Conservation (phyloP, 2,329 filamentous ascomycete species). For the Fusarium redolens region DNA sequence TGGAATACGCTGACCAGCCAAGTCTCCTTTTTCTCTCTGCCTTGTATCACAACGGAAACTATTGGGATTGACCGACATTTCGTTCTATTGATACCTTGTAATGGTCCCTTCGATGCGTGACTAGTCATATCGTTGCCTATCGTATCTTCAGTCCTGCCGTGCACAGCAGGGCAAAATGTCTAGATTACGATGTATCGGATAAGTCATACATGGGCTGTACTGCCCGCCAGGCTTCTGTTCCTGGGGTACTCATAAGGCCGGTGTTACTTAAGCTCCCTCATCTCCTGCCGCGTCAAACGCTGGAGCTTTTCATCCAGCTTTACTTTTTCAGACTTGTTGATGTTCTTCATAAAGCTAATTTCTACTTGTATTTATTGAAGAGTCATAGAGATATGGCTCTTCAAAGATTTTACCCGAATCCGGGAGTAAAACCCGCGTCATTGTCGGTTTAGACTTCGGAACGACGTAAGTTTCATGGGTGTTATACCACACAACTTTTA, state of each 20-base stretch:
- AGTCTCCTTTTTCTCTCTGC: background rate
- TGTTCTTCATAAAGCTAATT: background rate
- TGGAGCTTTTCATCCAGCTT: background rate
- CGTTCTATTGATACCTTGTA: too few species aligned
- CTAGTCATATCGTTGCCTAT: background rate
- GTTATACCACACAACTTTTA: accelerated
- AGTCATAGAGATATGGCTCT: background rate
- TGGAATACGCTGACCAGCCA: background rate
- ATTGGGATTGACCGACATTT: background rate
- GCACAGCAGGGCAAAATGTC: background rate
- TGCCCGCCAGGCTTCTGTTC: too few species aligned
- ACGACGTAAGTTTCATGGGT: background rate
- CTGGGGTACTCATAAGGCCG: background rate
- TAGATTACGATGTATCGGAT: background rate
- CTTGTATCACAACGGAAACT: background rate
- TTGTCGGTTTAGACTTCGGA: background rate
- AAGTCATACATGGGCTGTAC: background rate
- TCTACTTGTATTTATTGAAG: background rate
- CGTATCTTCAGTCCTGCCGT: background rate
- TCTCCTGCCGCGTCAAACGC: background rate
- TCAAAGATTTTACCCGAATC: too few species aligned
- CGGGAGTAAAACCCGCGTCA: background rate
- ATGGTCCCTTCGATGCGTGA: background rate
- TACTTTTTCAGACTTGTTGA: background rate
- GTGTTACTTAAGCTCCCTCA: background rate